Base-by-base conservation (phyloP, 2,329 filamentous ascomycete genomes). In the Claviceps lovelessii region DNA sequence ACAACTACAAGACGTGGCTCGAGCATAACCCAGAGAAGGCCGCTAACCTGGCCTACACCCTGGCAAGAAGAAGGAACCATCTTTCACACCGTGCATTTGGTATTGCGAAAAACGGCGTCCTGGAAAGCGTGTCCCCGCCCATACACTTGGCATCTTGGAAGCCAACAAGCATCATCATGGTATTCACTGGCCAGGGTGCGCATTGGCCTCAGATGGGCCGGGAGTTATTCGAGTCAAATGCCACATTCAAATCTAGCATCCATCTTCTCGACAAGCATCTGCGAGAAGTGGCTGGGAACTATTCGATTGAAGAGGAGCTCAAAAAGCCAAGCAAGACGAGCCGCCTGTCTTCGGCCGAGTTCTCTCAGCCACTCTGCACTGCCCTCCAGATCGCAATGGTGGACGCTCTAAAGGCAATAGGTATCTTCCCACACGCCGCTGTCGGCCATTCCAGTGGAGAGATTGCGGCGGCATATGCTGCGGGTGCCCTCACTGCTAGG, bases 281-380 rank as follows among this genome's bases (percentile, higher is more conserved):
- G 10, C 28, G 5, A 2, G 29, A 3, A 3, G 0, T 23, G 19
- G 55, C 57, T 15, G 41, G 29, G 29, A 8, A 41, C 37, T 51
- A 29, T 10, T 29, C 15, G 13, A 42, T 51, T 4, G 31, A 47
- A 19, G 50, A 55, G 11, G 55, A 57, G 55, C 51, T 54, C 45
- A 52, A 33, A 50, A 47, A 63, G 71, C 54, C 67, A 6, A 17
- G 1, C 6, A 28, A 44, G 42, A 52, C 19, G 42, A 52, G 15
- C 55, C 67, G 63, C 1, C 42, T 45, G 42, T 31, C 28, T 61
- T 76, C 0, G 45, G 68, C 9, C 59, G 68, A 19, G 69, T 74
- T 0, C 28, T 70, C 73, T 0, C 78, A 81, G 57, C 74, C 78
- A 0, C 60, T 78, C 1, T 79, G 73, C 52, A 80, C 77, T 0